phyloP scores from a whole-genome alignment of 345 rosid genomes.

The Stellera chamaejasme region DNA sequence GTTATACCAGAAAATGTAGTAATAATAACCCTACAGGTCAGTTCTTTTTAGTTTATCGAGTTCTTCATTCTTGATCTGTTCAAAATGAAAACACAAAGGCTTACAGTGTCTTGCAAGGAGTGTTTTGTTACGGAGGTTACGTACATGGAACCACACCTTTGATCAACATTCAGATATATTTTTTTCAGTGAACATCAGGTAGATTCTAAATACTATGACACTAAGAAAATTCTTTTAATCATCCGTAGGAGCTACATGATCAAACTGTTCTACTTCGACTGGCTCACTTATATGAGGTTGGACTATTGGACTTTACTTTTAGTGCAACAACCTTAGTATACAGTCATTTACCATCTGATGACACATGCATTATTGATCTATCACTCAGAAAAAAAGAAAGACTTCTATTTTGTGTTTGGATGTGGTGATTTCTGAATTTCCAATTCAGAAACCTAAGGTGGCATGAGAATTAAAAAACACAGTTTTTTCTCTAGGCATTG shows the following conservation, averaged over 20 bases:
- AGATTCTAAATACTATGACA: background rate
- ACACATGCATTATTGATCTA: background rate
- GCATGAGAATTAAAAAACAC: too few relatives aligned
- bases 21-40: slow-evolving; percentile 14
- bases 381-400: background rate
- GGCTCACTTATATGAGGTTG: slow-evolving; percentile 35
- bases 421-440: too few relatives aligned
- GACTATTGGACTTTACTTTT: background rate
- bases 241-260: slow-evolving; percentile 26
- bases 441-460: too few relatives aligned
- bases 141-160: background rate
- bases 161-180: too few relatives aligned
- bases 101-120: background rate
- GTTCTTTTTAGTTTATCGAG: background rate
- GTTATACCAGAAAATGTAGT: slow-evolving; percentile 16
- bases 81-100: too few relatives aligned
- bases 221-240: background rate
- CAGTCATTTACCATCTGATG: background rate
- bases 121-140: background rate
- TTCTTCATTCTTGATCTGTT: too few relatives aligned
- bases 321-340: background rate
- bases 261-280: slow-evolving; percentile 31
- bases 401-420: too few relatives aligned
- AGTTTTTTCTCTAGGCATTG: too few relatives aligned
- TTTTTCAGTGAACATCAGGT: too few relatives aligned